Percentiles rank a stretch among this genome's conserved stretches.
Evolutionary conservation across 768 basidiomycete species (phyloP).

Genomic region (Gautieria morchelliformis): DNA sequence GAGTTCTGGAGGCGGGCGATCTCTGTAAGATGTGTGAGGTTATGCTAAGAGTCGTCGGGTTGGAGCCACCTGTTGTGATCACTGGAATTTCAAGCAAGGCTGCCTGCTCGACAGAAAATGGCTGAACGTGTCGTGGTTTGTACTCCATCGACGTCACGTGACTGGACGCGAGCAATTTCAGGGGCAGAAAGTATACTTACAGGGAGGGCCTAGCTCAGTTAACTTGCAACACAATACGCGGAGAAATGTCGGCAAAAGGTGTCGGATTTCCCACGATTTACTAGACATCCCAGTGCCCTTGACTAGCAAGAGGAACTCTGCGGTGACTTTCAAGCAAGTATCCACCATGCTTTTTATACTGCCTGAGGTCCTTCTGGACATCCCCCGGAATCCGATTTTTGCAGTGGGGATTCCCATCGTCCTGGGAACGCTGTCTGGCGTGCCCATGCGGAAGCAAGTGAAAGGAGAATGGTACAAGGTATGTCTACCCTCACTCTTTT

Average conservation of each 20-base stretch:
- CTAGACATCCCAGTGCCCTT: too few relatives aligned
- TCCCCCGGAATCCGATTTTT: constrained; percentile 46
- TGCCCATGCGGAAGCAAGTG: constrained; percentile 35
- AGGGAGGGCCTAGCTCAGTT: too few relatives aligned
- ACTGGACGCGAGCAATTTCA: too few relatives aligned
- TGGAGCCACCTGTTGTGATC: constrained; percentile 55
- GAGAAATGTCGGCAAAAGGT: too few relatives aligned
- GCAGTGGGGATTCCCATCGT: constrained; percentile 52
- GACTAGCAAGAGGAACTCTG: too few relatives aligned
- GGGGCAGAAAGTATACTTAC: too few relatives aligned
- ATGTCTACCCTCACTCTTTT: constrained; percentile 13
- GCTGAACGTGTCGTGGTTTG: constrained; percentile 56
- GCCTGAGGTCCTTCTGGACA: constrained; percentile 40
- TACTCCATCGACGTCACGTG: constrained; percentile 8
- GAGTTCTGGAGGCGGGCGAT: constrained; percentile 70
- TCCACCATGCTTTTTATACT: constrained; percentile 28
- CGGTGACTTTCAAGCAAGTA: too few relatives aligned
- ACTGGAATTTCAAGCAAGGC: constrained; percentile 51
- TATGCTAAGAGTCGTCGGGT: neutral
- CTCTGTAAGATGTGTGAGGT: constrained; percentile 33
- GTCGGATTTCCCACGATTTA: too few relatives aligned
- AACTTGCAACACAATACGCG: too few relatives aligned
- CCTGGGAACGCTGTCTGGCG: constrained; percentile 44
- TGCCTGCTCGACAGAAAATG: constrained; percentile 63
- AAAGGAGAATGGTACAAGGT: constrained; percentile 53